These are phyloP conservation scores for Lupinus albus DNA, from an alignment of 306 rosid species.

Conservation along the genomic window DNA sequence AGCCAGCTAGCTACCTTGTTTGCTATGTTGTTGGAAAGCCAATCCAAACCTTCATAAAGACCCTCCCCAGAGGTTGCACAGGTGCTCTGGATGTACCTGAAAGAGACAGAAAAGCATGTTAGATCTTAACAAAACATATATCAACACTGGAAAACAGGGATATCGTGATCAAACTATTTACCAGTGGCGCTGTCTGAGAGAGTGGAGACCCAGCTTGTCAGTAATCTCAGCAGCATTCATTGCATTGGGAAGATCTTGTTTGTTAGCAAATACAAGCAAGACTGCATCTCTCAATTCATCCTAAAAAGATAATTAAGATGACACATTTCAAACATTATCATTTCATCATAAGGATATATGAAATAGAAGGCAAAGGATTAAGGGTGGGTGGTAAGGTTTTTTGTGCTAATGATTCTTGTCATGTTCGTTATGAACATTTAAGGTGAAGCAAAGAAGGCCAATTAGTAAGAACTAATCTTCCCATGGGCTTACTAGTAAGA, in stretches of 20 bases:
- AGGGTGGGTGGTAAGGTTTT: neutral
- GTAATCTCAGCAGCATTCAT: constrained; percentile 94
- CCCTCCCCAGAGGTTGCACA: constrained; percentile 93
- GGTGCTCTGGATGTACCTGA: constrained; percentile 92
- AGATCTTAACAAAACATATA: neutral
- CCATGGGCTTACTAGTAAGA: constrained; percentile 17
- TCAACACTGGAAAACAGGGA: neutral
- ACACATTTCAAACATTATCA: constrained; percentile 3
- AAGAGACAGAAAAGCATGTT: constrained; percentile 29
- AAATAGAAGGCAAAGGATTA: neutral
- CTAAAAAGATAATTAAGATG: constrained; percentile 40
- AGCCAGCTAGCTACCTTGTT: constrained; percentile 56
- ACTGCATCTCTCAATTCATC: constrained; percentile 90
- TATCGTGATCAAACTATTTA: constrained; percentile 30
- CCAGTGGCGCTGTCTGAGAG: constrained; percentile 93
- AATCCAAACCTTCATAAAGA: constrained; percentile 83
- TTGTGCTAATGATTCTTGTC: neutral
- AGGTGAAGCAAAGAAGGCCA: constrained; percentile 5
- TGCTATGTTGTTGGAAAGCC: constrained; percentile 93
- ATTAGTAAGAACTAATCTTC: constrained; percentile 5
- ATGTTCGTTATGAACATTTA: neutral
- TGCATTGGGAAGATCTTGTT: constrained; percentile 90
- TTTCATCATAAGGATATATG: neutral
- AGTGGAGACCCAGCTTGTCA: constrained; percentile 89
- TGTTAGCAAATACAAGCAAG: constrained; percentile 85